Percentiles rank a stretch among this genome's conserved stretches.
phyloP scores from a whole-genome alignment of 2,329 filamentous ascomycete species.

The Colletotrichum sp. region DNA sequence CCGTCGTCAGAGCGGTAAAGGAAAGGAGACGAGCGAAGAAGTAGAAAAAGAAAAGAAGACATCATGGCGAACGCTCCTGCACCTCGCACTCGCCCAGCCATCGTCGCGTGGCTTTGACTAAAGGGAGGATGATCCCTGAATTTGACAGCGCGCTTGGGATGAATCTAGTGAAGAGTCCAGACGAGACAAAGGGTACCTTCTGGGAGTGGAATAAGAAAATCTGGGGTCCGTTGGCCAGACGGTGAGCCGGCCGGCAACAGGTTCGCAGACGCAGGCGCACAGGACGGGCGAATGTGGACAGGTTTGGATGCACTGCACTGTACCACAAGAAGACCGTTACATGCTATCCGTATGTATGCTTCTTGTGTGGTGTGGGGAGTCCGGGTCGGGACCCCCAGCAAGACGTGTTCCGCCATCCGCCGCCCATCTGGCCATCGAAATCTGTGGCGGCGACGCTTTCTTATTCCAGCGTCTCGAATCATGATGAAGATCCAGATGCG shows the following conservation, averaged over 20 bases:
- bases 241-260: neutral
- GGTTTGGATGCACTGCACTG: neutral
- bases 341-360: neutral
- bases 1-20: constrained; percentile 9
- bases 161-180: constrained; percentile 16
- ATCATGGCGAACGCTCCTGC: constrained; percentile 17
- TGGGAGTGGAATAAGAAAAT: constrained; percentile 9
- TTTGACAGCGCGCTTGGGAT: constrained; percentile 1
- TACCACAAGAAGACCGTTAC: constrained; percentile 11
- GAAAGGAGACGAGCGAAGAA: neutral
- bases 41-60: neutral
- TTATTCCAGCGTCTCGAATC: constrained; percentile 16
- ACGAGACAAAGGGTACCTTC: neutral
- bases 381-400: neutral
- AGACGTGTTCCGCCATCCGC: neutral
- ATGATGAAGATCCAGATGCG: constrained; percentile 17
- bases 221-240: constrained; percentile 7
- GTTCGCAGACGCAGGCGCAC: constrained; percentile 4
- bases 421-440: constrained; percentile 10
- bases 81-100: constrained; percentile 8
- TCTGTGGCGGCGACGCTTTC: constrained; percentile 17
- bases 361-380: neutral
- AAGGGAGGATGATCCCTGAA: constrained; percentile 13
- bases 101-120: constrained; percentile 15
- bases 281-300: neutral